These are phyloP conservation scores for Leptographium lundbergii DNA, from an alignment of 2,329 filamentous ascomycete genomes.

Conservation along the genomic window DNA sequence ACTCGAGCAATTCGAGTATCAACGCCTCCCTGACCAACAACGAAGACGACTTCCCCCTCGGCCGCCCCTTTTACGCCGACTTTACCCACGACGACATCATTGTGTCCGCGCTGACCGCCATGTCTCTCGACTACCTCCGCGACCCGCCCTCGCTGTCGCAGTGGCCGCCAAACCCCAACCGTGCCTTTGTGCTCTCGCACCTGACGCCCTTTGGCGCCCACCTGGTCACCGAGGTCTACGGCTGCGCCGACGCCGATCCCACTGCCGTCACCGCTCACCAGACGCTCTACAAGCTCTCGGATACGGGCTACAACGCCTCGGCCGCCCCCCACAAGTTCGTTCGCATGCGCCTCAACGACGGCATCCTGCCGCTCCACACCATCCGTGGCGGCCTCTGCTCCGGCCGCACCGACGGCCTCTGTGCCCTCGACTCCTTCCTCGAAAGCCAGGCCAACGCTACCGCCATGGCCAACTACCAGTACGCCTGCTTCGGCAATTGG, in stretches of 20 bases:
- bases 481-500: constrained; percentile 35
- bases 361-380: constrained; percentile 31
- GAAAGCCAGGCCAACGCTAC: constrained; percentile 25
- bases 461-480: constrained; percentile 30
- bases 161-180: constrained; percentile 28
- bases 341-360: constrained; percentile 35
- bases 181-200: constrained; percentile 34
- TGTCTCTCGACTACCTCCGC: constrained; percentile 41
- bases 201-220: constrained; percentile 42
- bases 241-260: constrained; percentile 29
- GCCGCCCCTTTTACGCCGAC: constrained; percentile 36
- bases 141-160: constrained; percentile 27
- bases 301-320: constrained; percentile 31
- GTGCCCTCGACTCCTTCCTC: constrained; percentile 27
- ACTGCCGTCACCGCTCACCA: constrained; percentile 23
- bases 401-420: constrained; percentile 30
- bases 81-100: constrained; percentile 42
- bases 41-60: constrained; percentile 29
- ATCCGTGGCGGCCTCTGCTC: constrained; percentile 32
- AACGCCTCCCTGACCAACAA: constrained; percentile 36
- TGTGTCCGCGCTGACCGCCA: constrained; percentile 33
- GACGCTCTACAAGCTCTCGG: constrained; percentile 26
- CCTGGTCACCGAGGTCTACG: constrained; percentile 42
- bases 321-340: constrained; percentile 32
- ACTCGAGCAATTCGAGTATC: constrained; percentile 34